Percentiles rank a stretch among this genome's conserved stretches.
These are phyloP conservation scores for Lipomyces lipofer DNA, from an alignment of 805 yeast species.

Conservation along the genomic window DNA sequence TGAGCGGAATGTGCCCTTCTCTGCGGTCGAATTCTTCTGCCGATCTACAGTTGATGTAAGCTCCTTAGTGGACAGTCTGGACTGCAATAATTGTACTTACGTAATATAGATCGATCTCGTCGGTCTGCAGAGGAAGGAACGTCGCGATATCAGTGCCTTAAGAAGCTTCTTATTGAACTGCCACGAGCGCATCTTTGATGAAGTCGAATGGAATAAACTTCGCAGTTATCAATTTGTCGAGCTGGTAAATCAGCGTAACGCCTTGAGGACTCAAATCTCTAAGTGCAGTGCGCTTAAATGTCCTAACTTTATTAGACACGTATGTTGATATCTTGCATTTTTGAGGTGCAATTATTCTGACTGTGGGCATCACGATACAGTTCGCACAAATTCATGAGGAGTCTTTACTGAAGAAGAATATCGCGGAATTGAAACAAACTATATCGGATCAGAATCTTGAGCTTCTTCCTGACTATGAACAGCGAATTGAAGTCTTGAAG, in stretches of 20 bases:
- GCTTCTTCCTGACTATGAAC: slow-evolving; percentile 89
- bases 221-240: slow-evolving; percentile 44
- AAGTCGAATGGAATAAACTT: slow-evolving; percentile 45
- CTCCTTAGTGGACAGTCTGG: not conserved
- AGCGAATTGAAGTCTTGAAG: slow-evolving; percentile 74
- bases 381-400: slow-evolving; percentile 47
- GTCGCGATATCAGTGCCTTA: slow-evolving; percentile 6
- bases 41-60: slow-evolving; percentile 35
- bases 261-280: slow-evolving; percentile 40
- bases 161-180: slow-evolving; percentile 6
- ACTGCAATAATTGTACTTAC: not conserved
- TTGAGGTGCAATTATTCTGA: no score
- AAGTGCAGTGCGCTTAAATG: slow-evolving; percentile 41
- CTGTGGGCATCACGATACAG: slow-evolving; percentile 14
- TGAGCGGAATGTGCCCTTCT: slow-evolving; percentile 44
- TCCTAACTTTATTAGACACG: slow-evolving; percentile 33
- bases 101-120: slow-evolving; percentile 10
- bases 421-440: slow-evolving; percentile 56
- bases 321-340: slow-evolving; percentile 2
- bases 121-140: slow-evolving; percentile 10
- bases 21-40: slow-evolving; percentile 49
- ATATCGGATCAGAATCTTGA: slow-evolving; percentile 88
- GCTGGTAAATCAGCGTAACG: slow-evolving; percentile 44
- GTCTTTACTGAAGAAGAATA: slow-evolving; percentile 49
- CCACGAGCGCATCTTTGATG: slow-evolving; percentile 42